Evolutionary conservation across 2,329 filamentous ascomycete species (phyloP), one percentile per base, ranked within the genome.

Genomic region (Gaeumannomyces sp.): DNA sequence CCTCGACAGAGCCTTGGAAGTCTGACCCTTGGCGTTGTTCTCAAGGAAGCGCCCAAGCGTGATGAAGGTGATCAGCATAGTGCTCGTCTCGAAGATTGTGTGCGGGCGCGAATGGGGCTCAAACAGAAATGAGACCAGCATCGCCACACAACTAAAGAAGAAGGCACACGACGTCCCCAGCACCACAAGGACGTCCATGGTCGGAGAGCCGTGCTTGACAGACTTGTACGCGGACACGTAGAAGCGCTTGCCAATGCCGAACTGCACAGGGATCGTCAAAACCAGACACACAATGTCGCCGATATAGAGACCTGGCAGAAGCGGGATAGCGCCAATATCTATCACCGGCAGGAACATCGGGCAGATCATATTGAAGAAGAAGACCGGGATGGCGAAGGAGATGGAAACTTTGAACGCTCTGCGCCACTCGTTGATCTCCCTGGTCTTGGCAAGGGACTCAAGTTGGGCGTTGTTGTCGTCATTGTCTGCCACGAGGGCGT

Each of bases 391-490:
- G 3, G 93, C 93, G 73, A 98, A 98, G 4, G 83, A 81, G 3
- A 92, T 72, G 0, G 93, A 97, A 10, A 89, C 83, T 67, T 84
- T 82, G 76, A 98, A 96, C 0, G 93, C 92, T 35, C 82, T 85
- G 67, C 86, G 87, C 95, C 95, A 99, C 76, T 97, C 93, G 68
- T 90, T 91, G 67, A 99, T 97, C 76, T 99, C 95, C 70, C 92
- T 91, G 0, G 95, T 98, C 78, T 99, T 99, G 11, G 95, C 91
- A 2, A 99, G 83, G 1, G 95, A 98, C 75, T 98, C 93, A 2
- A 99, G 84, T 74, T 99, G 95, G 1, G 95, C 94, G 72, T 96
- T 96, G 75, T 96, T 98, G 77, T 99, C 95, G 71, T 98, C 92
- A 64, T 88, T 90, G 69, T 98, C 94, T 0, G 93, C 89, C 14